Percentiles rank a stretch among this genome's conserved stretches.
Evolutionary conservation across 164 flowering plant species (phyloP).

Genomic region (Brasenia schreberi): DNA sequence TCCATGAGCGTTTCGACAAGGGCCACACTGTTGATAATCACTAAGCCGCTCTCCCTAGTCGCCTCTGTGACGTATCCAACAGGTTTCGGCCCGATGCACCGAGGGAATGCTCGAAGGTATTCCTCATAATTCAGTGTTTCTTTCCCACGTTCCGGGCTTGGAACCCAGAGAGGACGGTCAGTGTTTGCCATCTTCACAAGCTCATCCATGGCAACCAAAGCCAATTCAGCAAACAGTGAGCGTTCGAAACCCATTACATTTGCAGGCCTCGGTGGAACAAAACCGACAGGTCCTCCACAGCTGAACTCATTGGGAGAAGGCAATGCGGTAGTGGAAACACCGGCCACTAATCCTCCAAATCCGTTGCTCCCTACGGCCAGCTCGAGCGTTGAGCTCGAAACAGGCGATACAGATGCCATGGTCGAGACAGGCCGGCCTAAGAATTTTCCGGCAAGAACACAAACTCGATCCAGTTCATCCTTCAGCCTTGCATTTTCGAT

Average conservation of each 20-base stretch:
- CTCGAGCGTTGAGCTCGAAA: slow-evolving; percentile 65
- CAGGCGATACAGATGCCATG: slow-evolving; percentile 20
- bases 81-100: slow-evolving; percentile 72
- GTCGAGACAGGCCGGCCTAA: slow-evolving; percentile 65
- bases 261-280: slow-evolving; percentile 20
- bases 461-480: slow-evolving; percentile 86
- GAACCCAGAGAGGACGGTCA: slow-evolving; percentile 75
- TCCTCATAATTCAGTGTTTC: slow-evolving; percentile 64
- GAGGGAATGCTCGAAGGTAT: slow-evolving; percentile 46
- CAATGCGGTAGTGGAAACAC: slow-evolving; percentile 23
- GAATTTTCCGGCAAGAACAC: slow-evolving; percentile 80
- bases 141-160: slow-evolving; percentile 45
- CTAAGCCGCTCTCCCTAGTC: slow-evolving; percentile 67
- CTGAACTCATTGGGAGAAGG: slow-evolving; percentile 43
- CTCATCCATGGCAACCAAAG: slow-evolving; percentile 91
- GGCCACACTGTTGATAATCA: slow-evolving; percentile 79
- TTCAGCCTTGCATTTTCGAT: slow-evolving; percentile 82
- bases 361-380: slow-evolving; percentile 75
- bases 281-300: slow-evolving; percentile 26
- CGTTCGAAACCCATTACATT: slow-evolving; percentile 36
- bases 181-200: slow-evolving; percentile 74
- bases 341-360: slow-evolving; percentile 22
- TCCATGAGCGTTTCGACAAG: slow-evolving; percentile 93
- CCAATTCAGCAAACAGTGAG: slow-evolving; percentile 76
- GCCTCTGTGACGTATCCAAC: slow-evolving; percentile 74